Conservation (phyloP, 345 rosid species). For the Syzygium aromaticum region DNA sequence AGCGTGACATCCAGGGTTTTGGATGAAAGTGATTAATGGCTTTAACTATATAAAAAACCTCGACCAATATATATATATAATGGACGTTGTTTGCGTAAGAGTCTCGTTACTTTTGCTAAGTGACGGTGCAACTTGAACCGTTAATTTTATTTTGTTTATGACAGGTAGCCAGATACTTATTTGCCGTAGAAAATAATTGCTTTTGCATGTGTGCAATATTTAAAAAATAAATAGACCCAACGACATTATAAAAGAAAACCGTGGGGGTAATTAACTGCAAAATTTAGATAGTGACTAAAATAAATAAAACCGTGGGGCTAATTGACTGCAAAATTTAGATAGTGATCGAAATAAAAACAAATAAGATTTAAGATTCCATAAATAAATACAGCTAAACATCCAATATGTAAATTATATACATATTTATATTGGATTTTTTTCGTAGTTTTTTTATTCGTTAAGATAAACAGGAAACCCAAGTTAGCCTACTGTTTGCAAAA, state of each 20-base stretch:
- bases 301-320: no score
- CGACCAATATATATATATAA: neutral
- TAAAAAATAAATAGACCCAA: neutral
- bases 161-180: neutral
- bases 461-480: no score
- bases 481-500: no score
- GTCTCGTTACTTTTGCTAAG: neutral
- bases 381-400: neutral
- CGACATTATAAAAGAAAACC: neutral
- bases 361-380: neutral
- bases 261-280: no score
- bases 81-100: neutral
- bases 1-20: no score
- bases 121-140: neutral
- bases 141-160: accelerated
- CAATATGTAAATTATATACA: neutral
- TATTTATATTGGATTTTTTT: no score
- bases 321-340: no score
- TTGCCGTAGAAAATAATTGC: neutral
- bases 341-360: neutral
- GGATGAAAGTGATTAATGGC: neutral
- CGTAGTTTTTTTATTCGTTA: no score
- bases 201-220: neutral
- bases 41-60: neutral
- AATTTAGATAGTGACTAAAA: no score